Conservation (phyloP, 106 monocot genomes). For the Dendrobium officinale region DNA sequence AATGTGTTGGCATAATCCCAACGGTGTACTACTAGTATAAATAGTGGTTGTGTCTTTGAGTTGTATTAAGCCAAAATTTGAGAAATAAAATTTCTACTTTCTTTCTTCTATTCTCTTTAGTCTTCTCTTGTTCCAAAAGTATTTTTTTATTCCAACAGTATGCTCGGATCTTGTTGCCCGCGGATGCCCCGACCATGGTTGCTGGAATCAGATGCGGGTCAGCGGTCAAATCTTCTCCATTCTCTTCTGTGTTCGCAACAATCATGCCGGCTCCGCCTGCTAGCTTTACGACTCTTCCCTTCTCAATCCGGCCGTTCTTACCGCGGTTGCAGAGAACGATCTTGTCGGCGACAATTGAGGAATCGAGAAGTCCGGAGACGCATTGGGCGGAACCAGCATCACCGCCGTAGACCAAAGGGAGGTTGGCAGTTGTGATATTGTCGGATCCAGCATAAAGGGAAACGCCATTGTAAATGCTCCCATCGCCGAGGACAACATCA, state of each 20-base stretch:
- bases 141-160: no score
- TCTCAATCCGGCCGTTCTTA: not conserved
- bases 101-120: no score
- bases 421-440: not conserved
- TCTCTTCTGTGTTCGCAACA: constrained; percentile 59
- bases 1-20: no score
- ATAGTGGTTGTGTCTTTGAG: no score
- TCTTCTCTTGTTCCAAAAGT: no score
- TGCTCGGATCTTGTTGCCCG: constrained; percentile 43
- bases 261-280: constrained; percentile 43
- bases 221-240: constrained; percentile 70
- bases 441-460: constrained; percentile 31
- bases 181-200: constrained; percentile 51
- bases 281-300: constrained; percentile 9
- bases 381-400: not conserved
- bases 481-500: constrained; percentile 31
- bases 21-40: no score
- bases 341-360: constrained; percentile 14
- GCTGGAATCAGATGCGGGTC: constrained; percentile 78
- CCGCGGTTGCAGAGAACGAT: constrained; percentile 27
- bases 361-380: not conserved
- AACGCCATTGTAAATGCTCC: constrained; percentile 20
- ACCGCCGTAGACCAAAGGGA: not conserved
- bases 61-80: no score
- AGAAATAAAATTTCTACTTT: no score